Evolutionary conservation across 2,329 filamentous ascomycete species (phyloP), one percentile per base, ranked within the genome.

Genomic region (Sclerotinia spermophila): DNA sequence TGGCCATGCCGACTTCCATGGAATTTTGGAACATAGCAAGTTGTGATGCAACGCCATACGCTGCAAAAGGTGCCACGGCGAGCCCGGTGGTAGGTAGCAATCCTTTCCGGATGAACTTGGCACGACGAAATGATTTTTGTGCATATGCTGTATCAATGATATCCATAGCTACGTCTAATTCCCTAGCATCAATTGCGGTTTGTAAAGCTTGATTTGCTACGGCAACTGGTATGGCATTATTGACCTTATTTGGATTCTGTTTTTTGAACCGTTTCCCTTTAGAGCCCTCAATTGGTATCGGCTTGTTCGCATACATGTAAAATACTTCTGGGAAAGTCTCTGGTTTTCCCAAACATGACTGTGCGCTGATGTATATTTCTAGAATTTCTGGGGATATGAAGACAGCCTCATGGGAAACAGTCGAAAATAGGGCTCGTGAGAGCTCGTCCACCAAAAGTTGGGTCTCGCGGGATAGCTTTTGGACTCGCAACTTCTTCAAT

Each of bases 251-350:
- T 24, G 93, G 90, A 56, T 91, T 92, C 56, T 87, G 87, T 65
- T 84, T 79, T 55, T 83, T 83, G 77, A 89, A 93, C 73, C 82
- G 82, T 67, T 92, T 82, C 13, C 86, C 86, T 24, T 85, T 86
- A 27, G 86, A 85, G 66, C 84, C 84, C 76, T 88, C 83, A 66
- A 85, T 82, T 3, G 94, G 92, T 73, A 89, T 83, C 15, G 92
- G 91, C 81, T 98, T 99, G 75, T 88, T 87, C 64, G 93, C 92
- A 79, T 95, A 98, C 68, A 97, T 85, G 70, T 89, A 83, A 78
- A 99, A 91, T 56, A 94, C 88, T 72, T 90, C 87, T 10, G 95
- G 93, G 73, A 98, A 87, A 59, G 92, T 89, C 74, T 92, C 88
- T 3, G 93, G 90, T 70, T 86, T 89, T 72, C 89, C 87, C 58